Base-by-base conservation (phyloP, 495 filamentous ascomycete genomes). In the Penicillium ochrochloron region DNA sequence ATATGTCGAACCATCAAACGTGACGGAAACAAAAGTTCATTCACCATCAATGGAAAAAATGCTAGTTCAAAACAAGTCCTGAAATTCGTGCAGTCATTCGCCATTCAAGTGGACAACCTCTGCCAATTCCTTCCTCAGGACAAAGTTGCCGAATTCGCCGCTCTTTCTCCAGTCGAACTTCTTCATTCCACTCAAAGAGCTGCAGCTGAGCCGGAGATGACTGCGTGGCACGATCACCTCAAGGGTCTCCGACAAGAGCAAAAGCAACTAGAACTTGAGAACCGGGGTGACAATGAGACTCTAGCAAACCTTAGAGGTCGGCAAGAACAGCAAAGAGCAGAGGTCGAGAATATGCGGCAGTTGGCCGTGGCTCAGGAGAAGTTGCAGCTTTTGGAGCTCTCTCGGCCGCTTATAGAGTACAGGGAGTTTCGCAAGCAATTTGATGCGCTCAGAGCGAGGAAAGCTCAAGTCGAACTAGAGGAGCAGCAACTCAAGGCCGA, bases 101-200 rank as follows among this genome's bases (percentile, higher is more conserved):
- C 87, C 25, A 97, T 98, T 39, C 96, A 98, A 76, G 90, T 98
- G 70, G 95, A 98, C 76, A 99, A 99, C 68, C 83, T 98, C 3
- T 99, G 95, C 73, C 95, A 98, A 76, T 99, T 99, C 69, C 83
- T 99, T 39, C 95, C 95, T 1, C 95, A 99, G 74, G 95, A 99
- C 72, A 91, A 93, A 69, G 96, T 99, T 7, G 92, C 92, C 27
- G 93, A 97, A 65, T 99, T 99, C 71, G 92, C 95, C 11, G 90
- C 85, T 15, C 83, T 97, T 65, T 90, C 87, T 8, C 90, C 93
- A 0, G 80, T 93, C n/a, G 90, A 96, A n/a, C 83, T 97, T 19
- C 83, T 99, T 3, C 79, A 85, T 42, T 90, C 93, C 54, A 99
- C 95, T 0, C 89, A 95, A 62, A 84, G 91, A 68, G 95, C 95